Evolutionary conservation across 805 yeast genomes (phyloP), one percentile per base, ranked within the genome.

Genomic region (Saccharomycopsis oosterbeekiorum): DNA sequence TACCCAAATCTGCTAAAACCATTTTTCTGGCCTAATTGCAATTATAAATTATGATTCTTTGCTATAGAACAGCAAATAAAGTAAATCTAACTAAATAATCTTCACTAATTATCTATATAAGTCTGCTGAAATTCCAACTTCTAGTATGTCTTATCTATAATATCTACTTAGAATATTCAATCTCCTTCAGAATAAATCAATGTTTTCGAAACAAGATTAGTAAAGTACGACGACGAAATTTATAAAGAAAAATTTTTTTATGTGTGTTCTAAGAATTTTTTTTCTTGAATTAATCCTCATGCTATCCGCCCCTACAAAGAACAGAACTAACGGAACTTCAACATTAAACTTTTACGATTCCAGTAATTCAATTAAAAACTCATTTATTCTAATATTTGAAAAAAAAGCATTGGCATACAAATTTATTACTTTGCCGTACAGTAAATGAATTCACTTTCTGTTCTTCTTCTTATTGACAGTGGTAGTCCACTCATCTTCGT

Each of bases 1-100:
- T 78, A 39, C 96, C 94, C 62, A 88, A 75, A 72, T 88, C 94
- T 74, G 70, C 21, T 75, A 70, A 65, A 73, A 72, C 78, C 71
- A 73, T 59, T 42, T n/a, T 40, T n/a, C n/a, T n/a, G n/a, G 21
- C 15, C 29, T 21, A 10, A 15, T 6, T 19, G 10, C 41, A 8
- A 53, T 15, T 29, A 34, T 8, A 36, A 19, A 29, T 29, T 14
- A 53, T 4, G 14, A 17, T 29, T 3, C 34, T 29, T 29, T 29
- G 3, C 6, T 29, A 29, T 29, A 29, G 34, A 29, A 29, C 6
- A 29, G 34, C 6, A 6, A 29, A 29, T 3, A 29, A 29, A n/a
- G 6, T 29, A 6, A 6, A 29, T 3, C 34, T 4, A 29, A 29
- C 34, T 6, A 29, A 29, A 29, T 6, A 29, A 29, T 15, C 8